phyloP scores from a whole-genome alignment of 1,284 basidiomycete species.

The Ceratobasidium theobromae region DNA sequence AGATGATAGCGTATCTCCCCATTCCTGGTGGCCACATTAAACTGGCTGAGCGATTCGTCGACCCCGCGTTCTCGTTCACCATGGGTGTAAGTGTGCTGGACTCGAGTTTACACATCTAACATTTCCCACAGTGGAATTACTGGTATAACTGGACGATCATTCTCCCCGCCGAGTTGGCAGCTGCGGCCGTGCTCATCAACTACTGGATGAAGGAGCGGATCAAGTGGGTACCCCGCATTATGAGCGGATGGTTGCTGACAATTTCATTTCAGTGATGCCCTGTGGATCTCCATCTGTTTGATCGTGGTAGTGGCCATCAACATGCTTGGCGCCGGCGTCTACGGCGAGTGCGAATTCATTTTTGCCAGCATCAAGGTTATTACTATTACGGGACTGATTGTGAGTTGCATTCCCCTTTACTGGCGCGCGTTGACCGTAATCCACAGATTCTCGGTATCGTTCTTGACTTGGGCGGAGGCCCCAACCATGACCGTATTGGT shows the following conservation, averaged over 20 bases:
- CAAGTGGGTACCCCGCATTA: slow-evolving; percentile 33
- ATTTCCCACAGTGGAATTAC: slow-evolving; percentile 60
- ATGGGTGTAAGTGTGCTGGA: slow-evolving; percentile 51
- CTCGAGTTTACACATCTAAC: background rate
- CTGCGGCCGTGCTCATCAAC: slow-evolving; percentile 74
- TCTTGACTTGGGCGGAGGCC: slow-evolving; percentile 52
- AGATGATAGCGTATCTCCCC: slow-evolving; percentile 71
- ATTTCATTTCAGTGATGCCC: slow-evolving; percentile 58
- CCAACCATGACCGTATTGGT: slow-evolving; percentile 43
- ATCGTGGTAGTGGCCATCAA: slow-evolving; percentile 75
- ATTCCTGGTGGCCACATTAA: slow-evolving; percentile 76
- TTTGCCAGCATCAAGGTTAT: slow-evolving; percentile 75
- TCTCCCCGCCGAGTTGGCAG: slow-evolving; percentile 76
- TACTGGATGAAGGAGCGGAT: slow-evolving; percentile 55
- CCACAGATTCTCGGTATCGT: slow-evolving; percentile 60
- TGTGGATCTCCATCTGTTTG: slow-evolving; percentile 76
- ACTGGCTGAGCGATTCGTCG: slow-evolving; percentile 76
- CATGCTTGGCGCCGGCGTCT: slow-evolving; percentile 47
- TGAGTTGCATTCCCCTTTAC: slow-evolving; percentile 5
- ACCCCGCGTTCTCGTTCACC: slow-evolving; percentile 76
- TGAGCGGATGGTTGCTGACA: slow-evolving; percentile 17
- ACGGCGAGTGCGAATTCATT: slow-evolving; percentile 71
- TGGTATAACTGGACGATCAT: slow-evolving; percentile 70
- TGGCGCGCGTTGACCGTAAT: slow-evolving; percentile 37
- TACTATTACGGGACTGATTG: slow-evolving; percentile 55